Evolutionary conservation across 2,329 filamentous ascomycete species (phyloP), one percentile per base, ranked within the genome.

Genomic region (Trichophyton simii): DNA sequence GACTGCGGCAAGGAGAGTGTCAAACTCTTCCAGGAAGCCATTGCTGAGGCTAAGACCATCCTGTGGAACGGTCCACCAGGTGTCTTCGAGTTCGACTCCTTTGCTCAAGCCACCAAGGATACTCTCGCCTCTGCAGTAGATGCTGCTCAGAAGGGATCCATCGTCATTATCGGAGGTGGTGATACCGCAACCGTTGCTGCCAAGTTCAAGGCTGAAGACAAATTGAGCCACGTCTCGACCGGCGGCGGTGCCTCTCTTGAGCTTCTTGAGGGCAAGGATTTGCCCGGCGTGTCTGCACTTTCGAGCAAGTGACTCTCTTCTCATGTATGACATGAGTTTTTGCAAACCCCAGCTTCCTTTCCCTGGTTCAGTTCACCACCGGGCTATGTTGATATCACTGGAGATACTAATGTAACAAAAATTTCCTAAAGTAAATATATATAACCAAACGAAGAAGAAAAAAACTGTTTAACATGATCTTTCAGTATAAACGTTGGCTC

Each of bases 1-100:
- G 94, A 99, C 79, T 94, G 90, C 73, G 94, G 94, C 63, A 83
- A 87, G 66, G 86, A 96, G 86, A 91, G 87, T 67, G 82, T 95
- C 71, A 84, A 91, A 79, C 83, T 95, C 62, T 97, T 88, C 86
- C 85, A 92, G 81, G 80, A 87, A 73, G 86, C 91, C 68, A 97
- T 99, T 68, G 81, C 82, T 67, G 86, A 92, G 71, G 85, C 92
- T 67, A 86, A 96, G 83, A 99, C 94, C 62, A 96, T 99, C 75
- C 88, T 99, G 66, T 99, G 94, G 94, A 99, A 99, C 81, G 94
- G 94, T 61, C 94, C 94, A 61, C 86, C 92, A 15, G 94, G 94
- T 76, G 94, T 99, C 68, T 99, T 99, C 71, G 94, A 99, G 83
- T 88, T 97, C 72, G 89, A 96, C 65, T 87, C 88, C 73, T 99